Percentiles rank a stretch among this genome's conserved stretches.
phyloP scores from a whole-genome alignment of 768 basidiomycete genomes.

The Cystobasidium tubakii region DNA sequence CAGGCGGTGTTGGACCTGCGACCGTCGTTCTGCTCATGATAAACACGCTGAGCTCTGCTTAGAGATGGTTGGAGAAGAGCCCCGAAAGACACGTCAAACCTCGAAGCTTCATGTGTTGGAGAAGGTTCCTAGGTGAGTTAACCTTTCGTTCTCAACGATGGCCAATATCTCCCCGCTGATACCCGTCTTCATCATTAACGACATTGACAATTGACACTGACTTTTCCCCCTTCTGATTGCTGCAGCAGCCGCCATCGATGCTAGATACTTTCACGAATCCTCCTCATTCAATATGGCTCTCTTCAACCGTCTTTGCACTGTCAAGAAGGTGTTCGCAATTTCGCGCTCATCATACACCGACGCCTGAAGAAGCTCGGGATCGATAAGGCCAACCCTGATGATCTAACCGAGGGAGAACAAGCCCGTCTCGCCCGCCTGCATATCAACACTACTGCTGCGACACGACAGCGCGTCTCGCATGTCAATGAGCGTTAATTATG shows the following conservation, averaged over 20 bases:
- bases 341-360: slow-evolving; percentile 92
- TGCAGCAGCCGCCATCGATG: slow-evolving; percentile 86
- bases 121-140: no score
- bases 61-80: no score
- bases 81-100: no score
- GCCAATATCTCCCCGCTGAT: slow-evolving; percentile 57
- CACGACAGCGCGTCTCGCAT: slow-evolving; percentile 93
- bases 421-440: slow-evolving; percentile 84
- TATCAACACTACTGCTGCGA: slow-evolving; percentile 81
- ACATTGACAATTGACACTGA: slow-evolving; percentile 57
- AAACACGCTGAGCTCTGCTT: no score
- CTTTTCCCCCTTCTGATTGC: background rate
- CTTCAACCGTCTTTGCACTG: slow-evolving; percentile 82
- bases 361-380: slow-evolving; percentile 92
- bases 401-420: slow-evolving; percentile 86
- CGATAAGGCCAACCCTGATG: slow-evolving; percentile 83
- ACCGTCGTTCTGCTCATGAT: no score
- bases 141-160: no score
- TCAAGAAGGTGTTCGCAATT: slow-evolving; percentile 87
- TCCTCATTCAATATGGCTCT: slow-evolving; percentile 93
- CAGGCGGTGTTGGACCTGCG: no score
- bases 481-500: slow-evolving; percentile 95
- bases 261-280: slow-evolving; percentile 93
- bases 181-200: slow-evolving; percentile 56
- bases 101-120: no score